These are phyloP conservation scores for Apiotrichum laibachii DNA, from an alignment of 1,284 basidiomycete genomes.

Conservation along the genomic window DNA sequence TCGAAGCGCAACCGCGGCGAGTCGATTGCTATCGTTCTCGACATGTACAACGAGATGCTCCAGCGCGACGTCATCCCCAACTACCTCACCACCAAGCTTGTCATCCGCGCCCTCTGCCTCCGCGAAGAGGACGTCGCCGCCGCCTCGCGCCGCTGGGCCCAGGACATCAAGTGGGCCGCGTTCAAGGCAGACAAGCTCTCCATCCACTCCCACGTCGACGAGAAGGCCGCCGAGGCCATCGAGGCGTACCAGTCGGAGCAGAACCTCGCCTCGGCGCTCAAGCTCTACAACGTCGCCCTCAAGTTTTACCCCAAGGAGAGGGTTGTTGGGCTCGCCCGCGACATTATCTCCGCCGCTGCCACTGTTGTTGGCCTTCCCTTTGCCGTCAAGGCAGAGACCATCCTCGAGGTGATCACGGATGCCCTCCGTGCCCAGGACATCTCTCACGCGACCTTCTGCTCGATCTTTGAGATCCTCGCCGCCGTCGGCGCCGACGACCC, in stretches of 20 bases:
- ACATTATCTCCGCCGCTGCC: not conserved
- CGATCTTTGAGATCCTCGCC: slow-evolving; percentile 7
- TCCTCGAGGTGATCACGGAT: not conserved
- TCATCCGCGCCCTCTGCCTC: slow-evolving; percentile 67
- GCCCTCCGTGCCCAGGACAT: not conserved
- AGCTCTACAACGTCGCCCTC: slow-evolving; percentile 41
- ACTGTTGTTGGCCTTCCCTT: not conserved
- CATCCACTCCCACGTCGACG: not conserved
- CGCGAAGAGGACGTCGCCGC: slow-evolving; percentile 69
- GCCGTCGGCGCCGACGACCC: slow-evolving; percentile 9
- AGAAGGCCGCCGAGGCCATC: slow-evolving; percentile 14
- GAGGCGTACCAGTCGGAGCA: slow-evolving; percentile 56
- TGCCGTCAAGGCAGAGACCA: not conserved
- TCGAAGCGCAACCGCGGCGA: slow-evolving; percentile 57
- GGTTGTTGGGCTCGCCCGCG: not conserved
- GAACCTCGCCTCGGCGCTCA: slow-evolving; percentile 68
- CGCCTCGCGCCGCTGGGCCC: slow-evolving; percentile 49
- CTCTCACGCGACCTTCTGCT: not conserved
- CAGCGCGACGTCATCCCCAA: slow-evolving; percentile 66
- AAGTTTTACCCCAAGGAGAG: slow-evolving; percentile 47
- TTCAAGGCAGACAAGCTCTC: slow-evolving; percentile 12
- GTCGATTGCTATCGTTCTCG: slow-evolving; percentile 62
- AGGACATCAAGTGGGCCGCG: not conserved
- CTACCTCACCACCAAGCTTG: slow-evolving; percentile 63
- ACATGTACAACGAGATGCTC: slow-evolving; percentile 74